Percentiles rank a stretch among this genome's conserved stretches.
Evolutionary conservation across 441 rosid genomes (phyloP).

Genomic region (Aleurites moluccanus): DNA sequence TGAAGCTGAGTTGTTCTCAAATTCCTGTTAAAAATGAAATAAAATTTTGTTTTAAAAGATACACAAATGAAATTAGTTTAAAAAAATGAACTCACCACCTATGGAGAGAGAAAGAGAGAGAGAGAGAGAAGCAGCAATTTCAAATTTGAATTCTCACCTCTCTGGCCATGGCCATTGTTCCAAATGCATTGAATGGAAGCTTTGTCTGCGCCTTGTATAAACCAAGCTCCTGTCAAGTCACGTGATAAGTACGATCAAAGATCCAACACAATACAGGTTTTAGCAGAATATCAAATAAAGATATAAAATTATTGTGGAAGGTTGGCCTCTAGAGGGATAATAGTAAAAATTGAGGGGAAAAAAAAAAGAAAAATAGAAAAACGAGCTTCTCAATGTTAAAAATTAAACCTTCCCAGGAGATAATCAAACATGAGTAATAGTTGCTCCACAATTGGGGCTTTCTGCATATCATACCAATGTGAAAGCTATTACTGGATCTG

Average conservation of each 20-base stretch:
- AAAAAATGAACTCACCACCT: neutral
- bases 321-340: neutral
- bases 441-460: neutral
- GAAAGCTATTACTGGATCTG: neutral
- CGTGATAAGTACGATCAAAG: slow-evolving; percentile 9
- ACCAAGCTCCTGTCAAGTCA: slow-evolving; percentile 71
- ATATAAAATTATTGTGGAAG: neutral
- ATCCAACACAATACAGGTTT: slow-evolving; percentile 3
- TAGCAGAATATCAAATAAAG: slow-evolving; percentile 4
- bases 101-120: neutral
- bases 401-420: neutral
- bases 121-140: neutral
- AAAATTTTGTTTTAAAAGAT: neutral
- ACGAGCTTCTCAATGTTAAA: neutral
- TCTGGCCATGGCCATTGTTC: slow-evolving; percentile 99
- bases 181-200: slow-evolving; percentile 98
- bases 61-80: neutral
- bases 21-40: slow-evolving; percentile 54
- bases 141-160: slow-evolving; percentile 56
- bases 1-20: slow-evolving; percentile 89
- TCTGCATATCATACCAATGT: neutral
- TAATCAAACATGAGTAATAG: neutral
- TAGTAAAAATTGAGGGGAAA: neutral
- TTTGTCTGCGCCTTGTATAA: slow-evolving; percentile 95
- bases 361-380: too few species aligned